A percentile compares a stretch with the other conserved stretches of the same genome.
Conservation (phyloP, 495 filamentous ascomycete species). For the Penicillium goetzii region DNA sequence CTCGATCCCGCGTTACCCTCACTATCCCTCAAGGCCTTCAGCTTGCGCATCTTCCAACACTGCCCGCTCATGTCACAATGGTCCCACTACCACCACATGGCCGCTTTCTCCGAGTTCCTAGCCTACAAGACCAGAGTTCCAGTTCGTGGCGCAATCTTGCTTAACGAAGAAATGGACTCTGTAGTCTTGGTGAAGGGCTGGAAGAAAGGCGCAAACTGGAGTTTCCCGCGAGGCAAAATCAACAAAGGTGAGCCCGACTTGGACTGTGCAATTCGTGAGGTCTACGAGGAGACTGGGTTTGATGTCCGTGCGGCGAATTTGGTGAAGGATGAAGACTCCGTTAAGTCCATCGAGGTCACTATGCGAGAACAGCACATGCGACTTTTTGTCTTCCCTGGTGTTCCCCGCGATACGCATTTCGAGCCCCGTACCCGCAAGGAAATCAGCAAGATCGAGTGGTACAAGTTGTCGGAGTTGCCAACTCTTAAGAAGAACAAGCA, state of each 20-base stretch:
- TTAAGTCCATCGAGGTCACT: conserved; percentile 80
- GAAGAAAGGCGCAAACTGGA: conserved; percentile 97
- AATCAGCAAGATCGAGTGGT: conserved; percentile 96
- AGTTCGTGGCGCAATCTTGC: conserved; percentile 88
- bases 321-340: conserved; percentile 64
- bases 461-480: conserved; percentile 82
- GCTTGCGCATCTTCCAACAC: conserved; percentile 85
- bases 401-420: conserved; percentile 84
- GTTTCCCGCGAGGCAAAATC: conserved; percentile 95
- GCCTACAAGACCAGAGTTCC: conserved; percentile 93
- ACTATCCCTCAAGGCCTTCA: conserved; percentile 80
- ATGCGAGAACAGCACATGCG: conserved; percentile 93
- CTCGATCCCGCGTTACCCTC: conserved; percentile 83
- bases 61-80: conserved; percentile 85
- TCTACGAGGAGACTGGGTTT: conserved; percentile 94
- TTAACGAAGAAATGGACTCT: conserved; percentile 89
- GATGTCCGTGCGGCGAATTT: conserved; percentile 75
- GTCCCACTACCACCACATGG: conserved; percentile 72
- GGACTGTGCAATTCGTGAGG: conserved; percentile 89
- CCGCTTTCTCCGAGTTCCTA: conserved; percentile 86
- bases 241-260: conserved; percentile 93
- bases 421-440: conserved; percentile 91
- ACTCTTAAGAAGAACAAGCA: conserved; percentile 71
- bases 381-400: conserved; percentile 85
- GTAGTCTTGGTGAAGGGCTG: conserved; percentile 93